A percentile compares a stretch with the other conserved stretches of the same genome.
phyloP scores from a whole-genome alignment of 345 rosid species.

The Theobroma cacao region DNA sequence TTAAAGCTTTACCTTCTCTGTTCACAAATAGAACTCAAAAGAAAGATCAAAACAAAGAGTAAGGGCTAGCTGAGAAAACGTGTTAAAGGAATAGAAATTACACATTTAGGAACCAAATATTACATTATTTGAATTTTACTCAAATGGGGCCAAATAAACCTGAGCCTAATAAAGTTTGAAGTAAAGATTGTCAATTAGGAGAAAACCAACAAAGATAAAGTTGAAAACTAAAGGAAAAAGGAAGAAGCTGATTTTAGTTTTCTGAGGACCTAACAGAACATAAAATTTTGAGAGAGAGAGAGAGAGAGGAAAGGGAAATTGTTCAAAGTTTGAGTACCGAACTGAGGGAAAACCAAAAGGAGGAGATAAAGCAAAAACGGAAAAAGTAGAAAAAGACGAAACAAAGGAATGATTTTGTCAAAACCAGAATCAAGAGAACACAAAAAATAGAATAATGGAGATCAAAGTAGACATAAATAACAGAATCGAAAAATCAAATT shows the following conservation, averaged over 20 bases:
- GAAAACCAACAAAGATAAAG: slow-evolving; percentile 7
- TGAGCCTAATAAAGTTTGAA: background rate
- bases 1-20: slow-evolving; percentile 21
- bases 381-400: slow-evolving; percentile 46
- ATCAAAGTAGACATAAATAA: slow-evolving; percentile 26
- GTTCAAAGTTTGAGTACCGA: background rate
- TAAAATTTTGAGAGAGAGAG: slow-evolving; percentile 3
- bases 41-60: slow-evolving; percentile 12
- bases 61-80: slow-evolving; percentile 1
- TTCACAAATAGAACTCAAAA: slow-evolving; percentile 15
- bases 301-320: slow-evolving; percentile 5
- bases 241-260: background rate
- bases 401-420: slow-evolving; percentile 41
- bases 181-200: background rate
- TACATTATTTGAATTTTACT: background rate
- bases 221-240: background rate
- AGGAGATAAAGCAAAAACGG: slow-evolving; percentile 32
- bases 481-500: background rate
- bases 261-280: slow-evolving; percentile 1
- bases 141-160: background rate
- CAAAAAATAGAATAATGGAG: slow-evolving; percentile 12
- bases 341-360: slow-evolving; percentile 19
- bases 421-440: slow-evolving; percentile 27
- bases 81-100: slow-evolving; percentile 5
- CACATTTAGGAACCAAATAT: background rate